These are phyloP conservation scores for Chimonanthus salicifolius DNA, from an alignment of 164 flowering plant species.

Conservation along the genomic window DNA sequence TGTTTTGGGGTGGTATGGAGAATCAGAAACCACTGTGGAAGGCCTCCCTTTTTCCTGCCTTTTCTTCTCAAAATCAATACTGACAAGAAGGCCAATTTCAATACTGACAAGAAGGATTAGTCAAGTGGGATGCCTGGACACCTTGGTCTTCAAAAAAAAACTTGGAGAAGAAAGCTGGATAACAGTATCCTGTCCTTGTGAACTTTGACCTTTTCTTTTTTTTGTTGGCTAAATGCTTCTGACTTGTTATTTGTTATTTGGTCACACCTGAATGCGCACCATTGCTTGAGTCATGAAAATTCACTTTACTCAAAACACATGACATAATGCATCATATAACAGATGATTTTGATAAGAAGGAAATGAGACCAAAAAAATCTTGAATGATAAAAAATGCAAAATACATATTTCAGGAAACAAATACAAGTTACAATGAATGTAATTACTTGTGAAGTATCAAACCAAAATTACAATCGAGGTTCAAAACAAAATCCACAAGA, in stretches of 20 bases:
- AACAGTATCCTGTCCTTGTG: too few relatives aligned
- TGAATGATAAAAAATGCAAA: background rate
- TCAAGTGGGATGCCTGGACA: too few relatives aligned
- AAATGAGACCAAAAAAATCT: background rate
- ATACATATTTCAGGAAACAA: background rate
- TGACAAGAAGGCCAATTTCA: background rate
- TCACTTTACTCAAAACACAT: background rate
- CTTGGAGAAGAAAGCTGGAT: too few relatives aligned
- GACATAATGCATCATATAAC: background rate
- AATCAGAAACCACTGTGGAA: background rate
- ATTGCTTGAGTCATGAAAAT: too few relatives aligned
- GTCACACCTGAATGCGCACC: too few relatives aligned
- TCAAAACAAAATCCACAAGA: slow-evolving; percentile 2
- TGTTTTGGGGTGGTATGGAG: background rate
- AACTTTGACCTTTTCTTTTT: too few relatives aligned
- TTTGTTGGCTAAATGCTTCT: too few relatives aligned
- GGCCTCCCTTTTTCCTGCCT: background rate
- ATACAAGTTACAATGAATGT: background rate
- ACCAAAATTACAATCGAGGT: slow-evolving; percentile 6
- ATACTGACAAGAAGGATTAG: too few relatives aligned
- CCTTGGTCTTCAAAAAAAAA: too few relatives aligned
- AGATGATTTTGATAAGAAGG: background rate
- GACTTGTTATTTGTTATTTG: too few relatives aligned
- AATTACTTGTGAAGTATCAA: background rate
- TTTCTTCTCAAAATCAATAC: background rate